phyloP scores from a whole-genome alignment of 202 grass and related monocot genomes.

The Elaeis oleifera region DNA sequence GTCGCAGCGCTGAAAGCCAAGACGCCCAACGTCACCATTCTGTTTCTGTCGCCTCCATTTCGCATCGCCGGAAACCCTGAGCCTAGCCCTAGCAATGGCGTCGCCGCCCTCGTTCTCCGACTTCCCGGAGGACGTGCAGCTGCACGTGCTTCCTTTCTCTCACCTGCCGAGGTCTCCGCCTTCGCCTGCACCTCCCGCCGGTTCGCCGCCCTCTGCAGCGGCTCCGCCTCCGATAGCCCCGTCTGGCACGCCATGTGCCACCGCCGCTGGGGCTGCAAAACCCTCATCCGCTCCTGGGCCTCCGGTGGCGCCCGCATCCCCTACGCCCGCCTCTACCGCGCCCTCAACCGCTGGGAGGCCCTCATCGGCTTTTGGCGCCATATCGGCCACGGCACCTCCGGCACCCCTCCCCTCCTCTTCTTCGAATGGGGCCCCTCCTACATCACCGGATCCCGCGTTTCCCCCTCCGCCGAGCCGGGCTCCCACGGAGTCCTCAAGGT shows the following conservation, averaged over 20 bases:
- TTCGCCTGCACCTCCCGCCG: slow-evolving; percentile 64
- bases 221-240: slow-evolving; percentile 27
- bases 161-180: slow-evolving; percentile 48
- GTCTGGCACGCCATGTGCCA: slow-evolving; percentile 64
- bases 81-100: slow-evolving; percentile 2
- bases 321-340: slow-evolving; percentile 40
- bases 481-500: slow-evolving; percentile 34
- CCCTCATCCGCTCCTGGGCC: slow-evolving; percentile 19
- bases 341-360: slow-evolving; percentile 58
- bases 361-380: slow-evolving; percentile 83
- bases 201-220: slow-evolving; percentile 31
- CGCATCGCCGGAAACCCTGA: not conserved
- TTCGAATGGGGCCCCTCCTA: slow-evolving; percentile 63
- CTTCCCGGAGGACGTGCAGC: slow-evolving; percentile 73
- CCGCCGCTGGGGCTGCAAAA: slow-evolving; percentile 50
- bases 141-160: slow-evolving; percentile 63
- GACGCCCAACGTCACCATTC: no score
- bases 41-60: no score
- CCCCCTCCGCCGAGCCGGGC: slow-evolving; percentile 14
- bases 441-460: slow-evolving; percentile 51
- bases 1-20: no score
- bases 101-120: slow-evolving; percentile 42
- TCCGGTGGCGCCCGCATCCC: slow-evolving; percentile 12
- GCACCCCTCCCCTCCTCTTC: slow-evolving; percentile 18
- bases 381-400: slow-evolving; percentile 19